Evolutionary conservation across 228 moss, liverwort and hornwort genomes (phyloP), one percentile per base, ranked within the genome.

Genomic region (Sphagnum magellanicum): DNA sequence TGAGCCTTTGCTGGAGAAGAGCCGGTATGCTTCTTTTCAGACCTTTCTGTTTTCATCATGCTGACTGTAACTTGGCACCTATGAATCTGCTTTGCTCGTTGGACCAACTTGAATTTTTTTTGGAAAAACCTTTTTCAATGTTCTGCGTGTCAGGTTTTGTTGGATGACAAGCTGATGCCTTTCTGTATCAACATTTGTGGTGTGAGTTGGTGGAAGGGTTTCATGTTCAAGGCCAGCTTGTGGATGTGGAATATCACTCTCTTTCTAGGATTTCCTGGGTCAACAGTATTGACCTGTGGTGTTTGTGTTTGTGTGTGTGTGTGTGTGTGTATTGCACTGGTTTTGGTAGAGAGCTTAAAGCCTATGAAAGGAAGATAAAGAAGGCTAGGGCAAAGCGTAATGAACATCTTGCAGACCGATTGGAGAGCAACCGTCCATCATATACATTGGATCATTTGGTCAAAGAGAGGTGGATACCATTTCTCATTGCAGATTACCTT

Each of bases 301-400:
- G 5, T 60, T 16, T 60, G 60, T 14, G 16, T 5, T 4, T 14
- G 5, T 7, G 60, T 60, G 5, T 64, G 63, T 60, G 5, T 64
- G 63, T 64, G 11, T 64, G 46, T 49, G 8, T 10, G 63, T 10
- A 12, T 17, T 64, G 6, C 61, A 9, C 3, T 4, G 6, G 8
- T 47, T 32, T 65, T 8, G 46, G 51, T 71, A 86, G 86, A 73
- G 94, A 93, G 70, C 71, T 90, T 63, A 98, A 89, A 73, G 90
- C 86, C 0, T 84, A 87, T 11, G 92, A 90, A 70, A 98, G 79
- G 81, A 98, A 98, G 77, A 84, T 94, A 5, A 90, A 84, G 61
- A 93, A 98, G 58, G 98, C 98, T 0, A 78, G 86, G 52, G 93
- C 98, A 1, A 98, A 89, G 84, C 79, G 72, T 64, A 88, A 92